These are phyloP conservation scores for Penicillium sp. DNA, from an alignment of 2,329 filamentous ascomycete species.

Conservation along the genomic window DNA sequence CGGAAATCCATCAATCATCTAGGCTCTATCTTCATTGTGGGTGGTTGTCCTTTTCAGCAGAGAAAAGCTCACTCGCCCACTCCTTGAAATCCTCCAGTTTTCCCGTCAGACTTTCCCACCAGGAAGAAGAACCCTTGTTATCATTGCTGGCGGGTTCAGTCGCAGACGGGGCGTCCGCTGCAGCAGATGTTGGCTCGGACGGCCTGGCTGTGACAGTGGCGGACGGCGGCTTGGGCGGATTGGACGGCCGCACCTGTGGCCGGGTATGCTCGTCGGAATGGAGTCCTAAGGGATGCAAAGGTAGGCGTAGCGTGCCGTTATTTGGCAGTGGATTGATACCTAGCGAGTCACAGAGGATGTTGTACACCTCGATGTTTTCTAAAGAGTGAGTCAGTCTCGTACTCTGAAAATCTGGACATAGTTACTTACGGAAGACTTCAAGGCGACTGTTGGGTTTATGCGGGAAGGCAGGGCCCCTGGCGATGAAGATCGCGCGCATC, in stretches of 20 bases:
- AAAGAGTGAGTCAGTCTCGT: background rate
- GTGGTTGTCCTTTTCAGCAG: slow-evolving; percentile 33
- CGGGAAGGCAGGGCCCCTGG: slow-evolving; percentile 87
- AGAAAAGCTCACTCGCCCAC: slow-evolving; percentile 39
- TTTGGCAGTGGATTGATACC: slow-evolving; percentile 73
- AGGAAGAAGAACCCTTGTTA: slow-evolving; percentile 24
- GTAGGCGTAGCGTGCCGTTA: slow-evolving; percentile 74
- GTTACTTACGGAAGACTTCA: slow-evolving; percentile 76
- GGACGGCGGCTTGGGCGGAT: slow-evolving; percentile 33
- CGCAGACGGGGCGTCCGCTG: slow-evolving; percentile 13
- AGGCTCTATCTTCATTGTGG: slow-evolving; percentile 5
- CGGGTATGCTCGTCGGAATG: slow-evolving; percentile 46
- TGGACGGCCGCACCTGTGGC: slow-evolving; percentile 33
- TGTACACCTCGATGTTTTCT: slow-evolving; percentile 96
- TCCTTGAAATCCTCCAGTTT: slow-evolving; percentile 40
- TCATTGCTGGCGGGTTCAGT: slow-evolving; percentile 23
- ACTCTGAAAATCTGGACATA: background rate
- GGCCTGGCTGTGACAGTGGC: slow-evolving; percentile 5
- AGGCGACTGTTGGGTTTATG: slow-evolving; percentile 79
- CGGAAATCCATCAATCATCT: background rate
- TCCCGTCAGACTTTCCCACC: slow-evolving; percentile 38
- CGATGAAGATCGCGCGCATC: slow-evolving; percentile 95
- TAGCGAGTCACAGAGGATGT: slow-evolving; percentile 87
- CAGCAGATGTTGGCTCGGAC: slow-evolving; percentile 8
- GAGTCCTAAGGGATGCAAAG: slow-evolving; percentile 47